phyloP scores from a whole-genome alignment of 1,284 basidiomycete genomes.

The Thecaphora thlaspeos region DNA sequence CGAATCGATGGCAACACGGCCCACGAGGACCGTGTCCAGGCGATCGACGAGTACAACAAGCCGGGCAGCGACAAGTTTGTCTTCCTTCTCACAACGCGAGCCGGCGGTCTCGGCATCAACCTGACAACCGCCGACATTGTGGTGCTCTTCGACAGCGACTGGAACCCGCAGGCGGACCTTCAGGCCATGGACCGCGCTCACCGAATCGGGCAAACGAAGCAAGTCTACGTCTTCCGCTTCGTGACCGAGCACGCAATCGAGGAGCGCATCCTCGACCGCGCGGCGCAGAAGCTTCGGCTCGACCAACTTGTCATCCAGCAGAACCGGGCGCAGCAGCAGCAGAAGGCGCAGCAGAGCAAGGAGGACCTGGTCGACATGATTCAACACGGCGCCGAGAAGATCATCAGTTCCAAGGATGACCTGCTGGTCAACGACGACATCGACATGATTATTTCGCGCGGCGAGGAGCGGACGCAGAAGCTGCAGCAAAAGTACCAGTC shows the following conservation, averaged over 20 bases:
- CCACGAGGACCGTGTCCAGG: conserved; percentile 90
- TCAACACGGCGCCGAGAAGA: conserved; percentile 93
- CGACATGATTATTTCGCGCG: conserved; percentile 77
- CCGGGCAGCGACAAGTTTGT: conserved; percentile 93
- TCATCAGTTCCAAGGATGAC: conserved; percentile 70
- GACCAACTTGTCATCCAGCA: conserved; percentile 99
- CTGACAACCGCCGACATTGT: conserved; percentile 93
- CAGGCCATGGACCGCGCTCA: conserved; percentile 99
- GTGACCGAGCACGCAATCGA: conserved; percentile 95
- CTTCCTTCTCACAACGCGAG: conserved; percentile 93
- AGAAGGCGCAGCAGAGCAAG: conserved; percentile 79
- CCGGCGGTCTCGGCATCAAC: conserved; percentile 98
- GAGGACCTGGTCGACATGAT: conserved; percentile 98
- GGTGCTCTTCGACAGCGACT: conserved; percentile 96
- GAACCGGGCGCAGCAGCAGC: conserved; percentile 67
- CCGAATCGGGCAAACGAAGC: conserved; percentile 97
- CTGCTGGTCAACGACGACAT: conserved; percentile 87
- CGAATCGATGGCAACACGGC: conserved; percentile 94
- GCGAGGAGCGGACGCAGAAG: conserved; percentile 82
- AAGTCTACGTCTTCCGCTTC: conserved; percentile 97
- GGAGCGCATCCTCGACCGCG: conserved; percentile 93
- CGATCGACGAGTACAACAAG: conserved; percentile 98
- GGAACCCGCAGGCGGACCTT: conserved; percentile 98
- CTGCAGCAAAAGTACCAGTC: conserved; percentile 90
- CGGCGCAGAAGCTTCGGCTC: conserved; percentile 90